Conservation (phyloP, 176 grass and related monocot species). For the Avena atlantica region DNA sequence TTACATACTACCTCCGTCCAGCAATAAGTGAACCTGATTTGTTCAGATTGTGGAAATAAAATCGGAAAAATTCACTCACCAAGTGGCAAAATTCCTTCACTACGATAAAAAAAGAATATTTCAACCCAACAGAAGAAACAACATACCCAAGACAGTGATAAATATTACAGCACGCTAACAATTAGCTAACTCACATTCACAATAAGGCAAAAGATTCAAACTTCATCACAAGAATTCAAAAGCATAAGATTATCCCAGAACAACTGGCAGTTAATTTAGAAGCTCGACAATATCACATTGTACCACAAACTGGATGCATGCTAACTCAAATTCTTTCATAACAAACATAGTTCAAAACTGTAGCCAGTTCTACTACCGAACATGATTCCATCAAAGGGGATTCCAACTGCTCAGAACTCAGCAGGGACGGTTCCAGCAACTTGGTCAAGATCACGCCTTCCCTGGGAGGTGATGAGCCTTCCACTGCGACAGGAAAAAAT, state of each 20-base stretch:
- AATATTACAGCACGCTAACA: not conserved
- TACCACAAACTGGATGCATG: constrained; percentile 11
- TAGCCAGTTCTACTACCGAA: constrained; percentile 35
- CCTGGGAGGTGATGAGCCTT: constrained; percentile 75
- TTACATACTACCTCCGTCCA: too few species aligned
- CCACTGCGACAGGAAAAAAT: constrained; percentile 47
- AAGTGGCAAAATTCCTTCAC: too few species aligned
- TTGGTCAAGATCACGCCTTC: constrained; percentile 81
- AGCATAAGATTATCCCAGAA: not conserved
- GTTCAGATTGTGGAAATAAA: too few species aligned
- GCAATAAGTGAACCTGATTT: too few species aligned
- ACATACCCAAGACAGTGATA: not conserved
- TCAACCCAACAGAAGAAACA: too few species aligned
- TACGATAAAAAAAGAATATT: too few species aligned
- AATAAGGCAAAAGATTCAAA: not conserved
- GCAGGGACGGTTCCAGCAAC: constrained; percentile 63
- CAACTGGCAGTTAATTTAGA: constrained; percentile 22
- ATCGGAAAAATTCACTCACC: too few species aligned
- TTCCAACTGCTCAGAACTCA: constrained; percentile 39
- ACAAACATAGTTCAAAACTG: constrained; percentile 33
- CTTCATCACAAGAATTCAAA: not conserved
- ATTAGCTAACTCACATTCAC: not conserved
- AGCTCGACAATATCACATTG: constrained; percentile 28
- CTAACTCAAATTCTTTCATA: constrained; percentile 20
- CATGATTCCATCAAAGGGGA: not conserved